Percentiles rank a stretch among this genome's conserved stretches.
Evolutionary conservation across 208 protist species (phyloP).

Genomic region (Crithidia acanthocephali): DNA sequence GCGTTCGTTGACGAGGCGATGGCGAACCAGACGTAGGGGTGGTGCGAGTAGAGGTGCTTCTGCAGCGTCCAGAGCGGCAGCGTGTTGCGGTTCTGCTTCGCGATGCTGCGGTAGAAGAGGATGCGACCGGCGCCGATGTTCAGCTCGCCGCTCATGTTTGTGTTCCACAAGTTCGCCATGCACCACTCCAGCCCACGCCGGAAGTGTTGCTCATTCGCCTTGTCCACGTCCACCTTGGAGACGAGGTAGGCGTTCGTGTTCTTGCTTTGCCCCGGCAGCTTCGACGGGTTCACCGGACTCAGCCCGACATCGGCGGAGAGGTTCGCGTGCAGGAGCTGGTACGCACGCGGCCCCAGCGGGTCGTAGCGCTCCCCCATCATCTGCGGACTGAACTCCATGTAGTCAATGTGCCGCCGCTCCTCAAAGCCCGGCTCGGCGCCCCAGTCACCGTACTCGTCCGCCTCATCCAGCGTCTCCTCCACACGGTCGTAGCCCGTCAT

Average conservation of each 20-base stretch:
- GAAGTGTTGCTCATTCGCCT: slow-evolving; percentile 83
- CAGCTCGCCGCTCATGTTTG: slow-evolving; percentile 88
- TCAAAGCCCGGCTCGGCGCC: slow-evolving; percentile 88
- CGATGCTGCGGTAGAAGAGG: slow-evolving; percentile 81
- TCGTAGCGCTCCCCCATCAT: slow-evolving; percentile 76
- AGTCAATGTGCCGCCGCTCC: slow-evolving; percentile 69
- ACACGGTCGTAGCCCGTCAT: slow-evolving; percentile 76
- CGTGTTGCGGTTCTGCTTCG: slow-evolving; percentile 87
- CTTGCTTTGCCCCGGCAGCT: slow-evolving; percentile 73
- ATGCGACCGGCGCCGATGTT: slow-evolving; percentile 87
- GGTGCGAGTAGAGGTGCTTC: slow-evolving; percentile 74
- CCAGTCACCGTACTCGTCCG: slow-evolving; percentile 94
- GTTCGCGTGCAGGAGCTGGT: slow-evolving; percentile 87
- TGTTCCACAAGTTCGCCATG: slow-evolving; percentile 90
- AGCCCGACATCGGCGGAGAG: slow-evolving; percentile 71
- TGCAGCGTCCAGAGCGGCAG: slow-evolving; percentile 86
- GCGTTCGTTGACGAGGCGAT: slow-evolving; percentile 78
- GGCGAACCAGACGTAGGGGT: slow-evolving; percentile 91
- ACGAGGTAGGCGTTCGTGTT: slow-evolving; percentile 49
- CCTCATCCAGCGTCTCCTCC: slow-evolving; percentile 86
- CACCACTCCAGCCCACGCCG: slow-evolving; percentile 82
- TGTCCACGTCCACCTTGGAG: slow-evolving; percentile 52
- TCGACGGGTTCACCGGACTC: slow-evolving; percentile 45
- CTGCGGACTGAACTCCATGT: slow-evolving; percentile 74
- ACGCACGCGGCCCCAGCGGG: slow-evolving; percentile 65